Evolutionary conservation across 345 rosid genomes (phyloP), one percentile per base, ranked within the genome.

Genomic region (Eucalyptus pauciflora): DNA sequence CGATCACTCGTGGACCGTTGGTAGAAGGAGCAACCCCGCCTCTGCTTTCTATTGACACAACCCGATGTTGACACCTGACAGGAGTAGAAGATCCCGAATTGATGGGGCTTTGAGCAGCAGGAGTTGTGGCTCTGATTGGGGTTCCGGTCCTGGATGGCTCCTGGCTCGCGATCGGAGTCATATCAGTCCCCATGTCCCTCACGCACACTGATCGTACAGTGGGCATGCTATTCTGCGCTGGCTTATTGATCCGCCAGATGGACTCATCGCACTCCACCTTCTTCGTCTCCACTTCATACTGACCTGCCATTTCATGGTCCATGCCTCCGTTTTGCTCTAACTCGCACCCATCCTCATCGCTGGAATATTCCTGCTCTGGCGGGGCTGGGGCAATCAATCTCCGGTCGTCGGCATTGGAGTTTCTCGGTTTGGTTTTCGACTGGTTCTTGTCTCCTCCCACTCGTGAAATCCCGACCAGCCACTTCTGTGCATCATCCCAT

Each of bases 401-500:
- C 90, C 95, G 93, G 88, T 96, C 99, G 86, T 97, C 99, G 1
- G 99, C 98, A 88, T 97, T 97, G 3, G 98, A 97, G 96, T 96
- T 95, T 86, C 99, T 91, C 5, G 98, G 98, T 89, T 94, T 92
- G 89, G 91, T 81, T 67, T 88, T 91, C 88, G 91, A 89, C 33
- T 92, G 91, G 86, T 41, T 93, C 83, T 91, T 95, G 87, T 95
- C 96, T 87, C 94, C 95, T 89, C 95, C 95, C 43, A 92, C 95
- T 89, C 96, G 94, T 86, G 97, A 90, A 48, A 96, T 86, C 13
- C 99, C 98, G 29, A 96, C 97, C 20, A 97, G 94, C 99, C 99
- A 97, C 93, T 97, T 97, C 87, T 97, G 99, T n/a, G 99, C 99
- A 88, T 97, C 99, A 85, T 97, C 99, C 99, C 99, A 96, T 92